Base-by-base conservation (phyloP, 495 filamentous ascomycete species). In the Penicillium pancosmium region DNA sequence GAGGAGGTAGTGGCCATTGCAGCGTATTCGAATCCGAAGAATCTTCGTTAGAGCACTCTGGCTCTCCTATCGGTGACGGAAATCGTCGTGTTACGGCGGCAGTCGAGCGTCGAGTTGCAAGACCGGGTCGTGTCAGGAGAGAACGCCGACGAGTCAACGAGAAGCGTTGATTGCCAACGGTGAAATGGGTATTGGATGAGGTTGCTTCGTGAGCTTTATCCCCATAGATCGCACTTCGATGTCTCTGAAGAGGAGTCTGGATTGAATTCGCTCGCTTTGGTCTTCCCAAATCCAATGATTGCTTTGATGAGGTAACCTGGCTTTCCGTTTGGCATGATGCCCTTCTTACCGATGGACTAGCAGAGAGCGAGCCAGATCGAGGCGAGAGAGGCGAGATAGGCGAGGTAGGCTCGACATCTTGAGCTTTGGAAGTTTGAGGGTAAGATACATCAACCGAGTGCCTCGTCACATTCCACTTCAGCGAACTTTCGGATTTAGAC, bases 61-160 rank as follows among this genome's bases (percentile, higher is more conserved):
- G 57, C 41, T 76, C 69, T 35, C 63, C 65, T 54, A 69, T 68
- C 18, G 67, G 61, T 0, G 70, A 68, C 13, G 68, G 64, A 1
- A 66, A 52, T 23, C 70, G 65, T 19, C 64, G 65, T 41, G 56
- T 43, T 10, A 59, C 48, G 3, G 67, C 63, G 5, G 72, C 64
- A 0, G 27, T 31, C 3, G 77, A 69, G 52, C 70, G 69, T 64
- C 80, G 72, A 12, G 78, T 81, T 15, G 79, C 79, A 46, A 81
- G 67, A 0, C 80, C 79, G 13, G 80, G 80, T 40, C 72, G 67
- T 13, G 73, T 81, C 31, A 80, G 70, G 9, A 82, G 67, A 21
- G 80, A 83, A 18, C 78, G 74, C 25, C 80, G 70, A 46, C 80
- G 76, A 25, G 78, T 78, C 27, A 79, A 63, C 27, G 77, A 74